Evolutionary conservation across 331 rosid species (phyloP).

Genomic region (Quercus lobata): DNA sequence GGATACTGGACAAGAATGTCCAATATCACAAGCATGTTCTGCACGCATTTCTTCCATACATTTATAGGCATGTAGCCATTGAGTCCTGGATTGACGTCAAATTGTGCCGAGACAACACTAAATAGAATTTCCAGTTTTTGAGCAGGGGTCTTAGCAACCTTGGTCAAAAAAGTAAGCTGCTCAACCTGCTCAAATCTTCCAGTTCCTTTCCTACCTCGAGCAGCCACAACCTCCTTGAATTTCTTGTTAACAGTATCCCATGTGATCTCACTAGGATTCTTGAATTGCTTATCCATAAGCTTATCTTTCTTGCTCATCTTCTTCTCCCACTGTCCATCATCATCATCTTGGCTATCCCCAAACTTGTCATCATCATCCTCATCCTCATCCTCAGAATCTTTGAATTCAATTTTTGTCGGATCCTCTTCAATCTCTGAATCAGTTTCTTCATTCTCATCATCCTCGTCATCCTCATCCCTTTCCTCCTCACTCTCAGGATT

Average conservation of each 20-base stretch:
- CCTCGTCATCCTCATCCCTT: slow-evolving; percentile 41
- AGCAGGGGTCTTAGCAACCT: slow-evolving; percentile 97
- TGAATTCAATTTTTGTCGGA: slow-evolving; percentile 30
- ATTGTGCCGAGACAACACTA: slow-evolving; percentile 90
- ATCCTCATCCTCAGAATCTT: slow-evolving; percentile 34
- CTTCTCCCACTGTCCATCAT: slow-evolving; percentile 48
- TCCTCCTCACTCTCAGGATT: slow-evolving; percentile 84
- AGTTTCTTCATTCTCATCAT: slow-evolving; percentile 48
- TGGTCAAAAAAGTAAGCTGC: slow-evolving; percentile 87
- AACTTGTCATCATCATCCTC: slow-evolving; percentile 22
- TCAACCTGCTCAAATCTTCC: slow-evolving; percentile 97
- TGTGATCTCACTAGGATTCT: slow-evolving; percentile 89
- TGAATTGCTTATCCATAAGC: slow-evolving; percentile 76
- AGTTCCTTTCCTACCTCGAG: slow-evolving; percentile 75
- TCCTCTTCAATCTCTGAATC: slow-evolving; percentile 50
- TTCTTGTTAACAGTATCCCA: slow-evolving; percentile 94
- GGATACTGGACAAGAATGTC: slow-evolving; percentile 75
- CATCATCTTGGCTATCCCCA: slow-evolving; percentile 25
- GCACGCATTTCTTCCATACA: slow-evolving; percentile 83
- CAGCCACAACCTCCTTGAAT: slow-evolving; percentile 92
- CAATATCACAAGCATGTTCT: slow-evolving; percentile 73
- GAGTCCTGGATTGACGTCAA: slow-evolving; percentile 85
- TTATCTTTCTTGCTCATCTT: slow-evolving; percentile 72
- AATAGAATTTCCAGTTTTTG: slow-evolving; percentile 93
- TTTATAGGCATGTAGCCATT: slow-evolving; percentile 70